Evolutionary conservation across 2,329 filamentous ascomycete species (phyloP).

Genomic region (Aurifilum marmelostoma): DNA sequence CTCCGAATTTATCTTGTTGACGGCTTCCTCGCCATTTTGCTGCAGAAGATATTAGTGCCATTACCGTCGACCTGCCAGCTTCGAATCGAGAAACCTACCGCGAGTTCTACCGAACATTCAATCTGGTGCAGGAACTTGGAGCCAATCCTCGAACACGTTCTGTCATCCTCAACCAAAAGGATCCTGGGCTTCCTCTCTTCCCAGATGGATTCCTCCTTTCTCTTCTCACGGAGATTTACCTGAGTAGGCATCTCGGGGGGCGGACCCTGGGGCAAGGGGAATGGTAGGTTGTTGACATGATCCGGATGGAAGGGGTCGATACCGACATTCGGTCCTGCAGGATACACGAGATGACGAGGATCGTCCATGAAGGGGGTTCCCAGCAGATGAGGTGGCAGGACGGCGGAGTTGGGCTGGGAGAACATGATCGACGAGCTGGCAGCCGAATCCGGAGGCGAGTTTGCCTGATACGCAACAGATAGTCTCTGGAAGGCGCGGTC

Average conservation of each 20-base stretch:
- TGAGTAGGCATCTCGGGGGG: conserved; percentile 48
- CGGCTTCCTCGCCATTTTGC: conserved; percentile 87
- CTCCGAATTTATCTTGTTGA: conserved; percentile 73
- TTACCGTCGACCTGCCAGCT: conserved; percentile 22
- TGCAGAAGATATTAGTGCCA: conserved; percentile 41
- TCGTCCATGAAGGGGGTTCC: conserved; percentile 58
- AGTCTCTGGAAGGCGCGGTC: conserved; percentile 61
- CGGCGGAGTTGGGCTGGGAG: conserved; percentile 45
- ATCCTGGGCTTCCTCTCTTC: conserved; percentile 73
- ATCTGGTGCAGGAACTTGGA: conserved; percentile 68
- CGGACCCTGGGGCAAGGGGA: conserved; percentile 72
- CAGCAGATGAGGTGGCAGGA: conserved; percentile 47
- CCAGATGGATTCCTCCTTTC: conserved; percentile 54
- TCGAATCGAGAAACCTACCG: not conserved
- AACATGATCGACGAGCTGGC: conserved; percentile 58
- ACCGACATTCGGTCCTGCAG: conserved; percentile 85
- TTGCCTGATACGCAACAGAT: conserved; percentile 54
- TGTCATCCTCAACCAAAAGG: conserved; percentile 84
- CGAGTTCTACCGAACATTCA: conserved; percentile 62
- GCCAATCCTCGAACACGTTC: conserved; percentile 68
- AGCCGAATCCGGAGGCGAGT: conserved; percentile 57
- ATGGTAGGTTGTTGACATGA: conserved; percentile 93
- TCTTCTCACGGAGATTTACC: conserved; percentile 41
- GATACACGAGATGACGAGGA: conserved; percentile 76
- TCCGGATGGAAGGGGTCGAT: conserved; percentile 95